Evolutionary conservation across 441 rosid genomes (phyloP).

Genomic region (Aquilaria agallochum): DNA sequence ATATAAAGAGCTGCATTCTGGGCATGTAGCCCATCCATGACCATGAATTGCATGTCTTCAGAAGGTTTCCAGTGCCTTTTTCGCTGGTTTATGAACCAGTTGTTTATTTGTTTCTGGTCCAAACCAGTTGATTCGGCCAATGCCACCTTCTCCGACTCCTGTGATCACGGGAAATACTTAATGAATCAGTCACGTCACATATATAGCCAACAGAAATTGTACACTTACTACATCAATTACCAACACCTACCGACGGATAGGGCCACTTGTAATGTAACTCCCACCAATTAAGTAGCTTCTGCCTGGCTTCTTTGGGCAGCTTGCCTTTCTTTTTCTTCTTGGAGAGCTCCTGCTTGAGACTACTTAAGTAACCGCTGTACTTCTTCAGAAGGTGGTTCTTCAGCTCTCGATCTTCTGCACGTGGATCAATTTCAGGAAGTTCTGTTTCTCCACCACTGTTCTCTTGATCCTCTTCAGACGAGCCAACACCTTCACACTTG

Average conservation of each 20-base stretch:
- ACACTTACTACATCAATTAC: not conserved
- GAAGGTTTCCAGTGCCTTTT: slow-evolving; percentile 99
- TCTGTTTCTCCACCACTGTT: slow-evolving; percentile 87
- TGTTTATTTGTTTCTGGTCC: slow-evolving; percentile 97
- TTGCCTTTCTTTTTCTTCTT: slow-evolving; percentile 99
- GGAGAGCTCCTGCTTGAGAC: slow-evolving; percentile 92
- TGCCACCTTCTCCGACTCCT: slow-evolving; percentile 97
- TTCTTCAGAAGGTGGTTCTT: slow-evolving; percentile 87
- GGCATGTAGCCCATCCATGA: slow-evolving; percentile 91
- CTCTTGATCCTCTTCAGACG: slow-evolving; percentile 89
- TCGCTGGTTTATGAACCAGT: slow-evolving; percentile 98
- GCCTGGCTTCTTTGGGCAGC: slow-evolving; percentile 97
- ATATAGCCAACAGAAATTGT: not conserved
- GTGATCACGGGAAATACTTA: not conserved
- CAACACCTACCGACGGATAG: slow-evolving; percentile 76
- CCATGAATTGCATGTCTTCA: slow-evolving; percentile 99
- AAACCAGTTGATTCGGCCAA: slow-evolving; percentile 94
- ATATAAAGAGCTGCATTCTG: slow-evolving; percentile 82
- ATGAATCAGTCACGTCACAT: not conserved
- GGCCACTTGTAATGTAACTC: slow-evolving; percentile 99
- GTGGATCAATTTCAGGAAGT: slow-evolving; percentile 78
- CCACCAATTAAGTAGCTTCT: slow-evolving; percentile 98
- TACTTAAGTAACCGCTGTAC: slow-evolving; percentile 88
- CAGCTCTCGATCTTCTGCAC: slow-evolving; percentile 86
- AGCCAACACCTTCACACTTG: slow-evolving; percentile 71